Evolutionary conservation across 2,329 filamentous ascomycete species (phyloP).

Genomic region (Ceratocystis ficicola): DNA sequence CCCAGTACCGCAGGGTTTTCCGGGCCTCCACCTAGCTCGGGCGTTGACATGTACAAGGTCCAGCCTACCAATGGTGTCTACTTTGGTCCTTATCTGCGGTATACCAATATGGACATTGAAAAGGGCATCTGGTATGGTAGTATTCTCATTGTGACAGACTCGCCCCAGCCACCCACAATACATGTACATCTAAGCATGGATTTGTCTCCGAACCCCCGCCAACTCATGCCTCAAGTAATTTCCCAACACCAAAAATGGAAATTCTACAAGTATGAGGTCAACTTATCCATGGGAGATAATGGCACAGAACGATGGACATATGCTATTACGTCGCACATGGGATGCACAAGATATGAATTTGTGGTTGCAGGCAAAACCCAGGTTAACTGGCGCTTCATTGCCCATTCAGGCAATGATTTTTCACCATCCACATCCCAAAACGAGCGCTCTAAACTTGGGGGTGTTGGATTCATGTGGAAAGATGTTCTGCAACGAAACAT

Average conservation of each 20-base stretch:
- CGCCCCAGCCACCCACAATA: conserved; percentile 84
- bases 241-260: conserved; percentile 85
- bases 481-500: conserved; percentile 95
- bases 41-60: conserved; percentile 89
- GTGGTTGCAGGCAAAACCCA: conserved; percentile 82
- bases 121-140: conserved; percentile 84
- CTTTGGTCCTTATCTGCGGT: conserved; percentile 90
- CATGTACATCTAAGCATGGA: conserved; percentile 86
- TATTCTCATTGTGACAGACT: conserved; percentile 84
- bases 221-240: conserved; percentile 71
- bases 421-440: conserved; percentile 74
- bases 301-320: conserved; percentile 87
- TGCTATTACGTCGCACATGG: conserved; percentile 89
- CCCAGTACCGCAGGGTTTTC: conserved; percentile 73
- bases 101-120: conserved; percentile 94
- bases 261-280: conserved; percentile 90
- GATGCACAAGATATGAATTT: conserved; percentile 97
- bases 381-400: conserved; percentile 88
- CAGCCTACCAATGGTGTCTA: conserved; percentile 93
- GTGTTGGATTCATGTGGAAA: conserved; percentile 96
- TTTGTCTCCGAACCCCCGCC: conserved; percentile 81
- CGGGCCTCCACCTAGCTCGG: conserved; percentile 75
- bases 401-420: conserved; percentile 94
- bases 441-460: conserved; percentile 74
- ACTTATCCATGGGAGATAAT: conserved; percentile 76